Evolutionary conservation across 2,329 filamentous ascomycete genomes (phyloP).

Genomic region (Ophiostoma populinum): DNA sequence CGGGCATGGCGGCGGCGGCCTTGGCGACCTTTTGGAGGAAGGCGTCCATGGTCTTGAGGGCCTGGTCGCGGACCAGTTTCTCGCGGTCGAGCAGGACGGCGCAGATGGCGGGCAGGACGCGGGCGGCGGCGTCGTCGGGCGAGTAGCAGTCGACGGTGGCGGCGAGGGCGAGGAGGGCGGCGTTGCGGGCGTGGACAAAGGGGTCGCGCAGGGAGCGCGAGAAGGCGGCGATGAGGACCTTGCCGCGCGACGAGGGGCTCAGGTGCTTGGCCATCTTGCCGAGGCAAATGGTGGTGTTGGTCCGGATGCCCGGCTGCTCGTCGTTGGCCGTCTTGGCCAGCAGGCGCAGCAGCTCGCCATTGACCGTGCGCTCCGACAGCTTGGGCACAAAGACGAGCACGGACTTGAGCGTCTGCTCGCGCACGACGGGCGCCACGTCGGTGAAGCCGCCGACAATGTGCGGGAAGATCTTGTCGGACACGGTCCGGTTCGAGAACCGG

Average conservation of each 20-base stretch:
- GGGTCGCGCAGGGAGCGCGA: constrained; percentile 77
- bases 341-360: constrained; percentile 79
- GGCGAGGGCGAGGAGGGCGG: constrained; percentile 66
- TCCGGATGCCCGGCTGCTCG: constrained; percentile 90
- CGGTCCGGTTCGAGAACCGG: constrained; percentile 66
- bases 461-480: constrained; percentile 94
- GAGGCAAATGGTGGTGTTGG: constrained; percentile 93
- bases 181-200: constrained; percentile 86
- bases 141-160: constrained; percentile 75
- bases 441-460: constrained; percentile 94
- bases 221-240: constrained; percentile 88
- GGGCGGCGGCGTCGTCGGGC: constrained; percentile 75
- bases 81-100: constrained; percentile 85
- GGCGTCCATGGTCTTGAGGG: constrained; percentile 71
- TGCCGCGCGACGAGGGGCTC: constrained; percentile 59
- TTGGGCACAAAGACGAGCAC: constrained; percentile 77
- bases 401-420: constrained; percentile 92
- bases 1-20: constrained; percentile 59
- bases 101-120: constrained; percentile 70
- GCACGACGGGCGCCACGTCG: constrained; percentile 73
- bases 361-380: constrained; percentile 80
- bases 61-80: constrained; percentile 83
- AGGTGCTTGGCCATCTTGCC: constrained; percentile 91
- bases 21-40: constrained; percentile 76
- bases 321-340: constrained; percentile 94